Evolutionary conservation across 345 rosid genomes (phyloP).

Genomic region (Citrus hindsii): DNA sequence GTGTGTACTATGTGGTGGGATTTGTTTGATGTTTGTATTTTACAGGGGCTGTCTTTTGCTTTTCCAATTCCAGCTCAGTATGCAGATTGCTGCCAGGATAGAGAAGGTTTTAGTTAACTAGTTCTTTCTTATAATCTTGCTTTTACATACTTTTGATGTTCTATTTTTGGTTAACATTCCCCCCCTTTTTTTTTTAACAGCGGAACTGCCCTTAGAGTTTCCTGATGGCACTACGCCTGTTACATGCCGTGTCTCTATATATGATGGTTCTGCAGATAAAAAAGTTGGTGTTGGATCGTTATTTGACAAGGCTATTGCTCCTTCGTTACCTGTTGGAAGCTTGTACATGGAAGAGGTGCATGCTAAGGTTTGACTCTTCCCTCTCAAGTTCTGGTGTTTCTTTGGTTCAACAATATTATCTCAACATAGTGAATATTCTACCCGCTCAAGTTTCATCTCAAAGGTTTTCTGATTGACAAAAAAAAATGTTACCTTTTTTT

Average conservation of each 20-base stretch:
- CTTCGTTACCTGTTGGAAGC: conserved; percentile 72
- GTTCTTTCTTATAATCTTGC: not conserved
- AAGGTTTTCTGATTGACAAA: not conserved
- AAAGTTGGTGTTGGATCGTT: conserved; percentile 85
- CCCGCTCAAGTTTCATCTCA: conserved; percentile 10
- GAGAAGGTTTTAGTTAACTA: conserved; percentile 58
- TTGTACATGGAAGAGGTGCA: conserved; percentile 94
- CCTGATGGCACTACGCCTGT: conserved; percentile 99
- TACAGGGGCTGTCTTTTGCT: conserved; percentile 94
- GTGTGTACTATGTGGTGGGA: not conserved
- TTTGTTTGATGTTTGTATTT: conserved; percentile 10
- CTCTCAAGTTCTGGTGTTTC: not conserved
- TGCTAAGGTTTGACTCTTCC: conserved; percentile 60
- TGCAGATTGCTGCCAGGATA: conserved; percentile 72
- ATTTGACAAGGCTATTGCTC: conserved; percentile 83
- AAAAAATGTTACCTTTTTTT: not conserved
- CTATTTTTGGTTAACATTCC: not conserved
- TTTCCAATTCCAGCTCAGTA: conserved; percentile 95
- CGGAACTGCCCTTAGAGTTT: conserved; percentile 91
- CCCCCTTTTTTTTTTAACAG: conserved; percentile 32
- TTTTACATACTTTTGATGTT: conserved; percentile 9
- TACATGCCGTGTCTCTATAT: conserved; percentile 88
- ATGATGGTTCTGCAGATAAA: conserved; percentile 74
- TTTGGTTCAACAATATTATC: not conserved
- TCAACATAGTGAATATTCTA: conserved; percentile 1